Evolutionary conservation across 371 early-diverging fungal species (phyloP), one percentile per base, ranked within the genome.

Genomic region (Lichtheimia corymbifera): DNA sequence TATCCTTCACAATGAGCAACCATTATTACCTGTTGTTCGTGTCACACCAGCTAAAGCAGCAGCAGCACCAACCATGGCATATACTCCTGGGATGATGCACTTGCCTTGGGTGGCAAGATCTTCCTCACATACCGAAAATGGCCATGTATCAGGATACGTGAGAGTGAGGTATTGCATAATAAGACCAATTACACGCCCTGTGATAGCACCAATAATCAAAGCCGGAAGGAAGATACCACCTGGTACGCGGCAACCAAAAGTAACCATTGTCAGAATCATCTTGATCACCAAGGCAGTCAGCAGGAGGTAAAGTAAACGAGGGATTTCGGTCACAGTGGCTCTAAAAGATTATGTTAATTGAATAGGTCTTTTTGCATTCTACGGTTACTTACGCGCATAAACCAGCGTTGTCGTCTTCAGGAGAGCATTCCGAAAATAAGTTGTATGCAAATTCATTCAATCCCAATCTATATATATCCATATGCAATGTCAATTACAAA

Each of bases 31-130:
- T 9, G 97, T 96, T 73, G 95, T 95, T 61, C 96, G 87, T 0
- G 98, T 96, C 3, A 94, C 90, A 9, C 98, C 97, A 3, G 92
- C 91, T 62, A 98, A 75, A 28, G 90, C 83, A 4, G 97, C 96
- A 3, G 95, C 96, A 1, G 97, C 97, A 7, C 97, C 98, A 3
- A 97, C 92, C 76, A 97, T 84, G 0, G 98, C 96, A 72, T 98
- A 98, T 12, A 93, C 88, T 25, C 97, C 98, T 0, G 96, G 95
- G 13, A 90, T 93, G 12, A 98, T 84, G 70, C 97, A 97, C 50
- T 73, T 72, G 43, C 76, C 75, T 60, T 71, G 68, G n/a, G 71
- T 65, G 6, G 62, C 76, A 28, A 80, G 41, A 58, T 80, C 80
- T 12, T 69, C 55, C 15, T 71, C 73, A 62, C 93, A 92, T 13